Evolutionary conservation across 805 yeast species (phyloP).

Genomic region (Candida yuanshanica): DNA sequence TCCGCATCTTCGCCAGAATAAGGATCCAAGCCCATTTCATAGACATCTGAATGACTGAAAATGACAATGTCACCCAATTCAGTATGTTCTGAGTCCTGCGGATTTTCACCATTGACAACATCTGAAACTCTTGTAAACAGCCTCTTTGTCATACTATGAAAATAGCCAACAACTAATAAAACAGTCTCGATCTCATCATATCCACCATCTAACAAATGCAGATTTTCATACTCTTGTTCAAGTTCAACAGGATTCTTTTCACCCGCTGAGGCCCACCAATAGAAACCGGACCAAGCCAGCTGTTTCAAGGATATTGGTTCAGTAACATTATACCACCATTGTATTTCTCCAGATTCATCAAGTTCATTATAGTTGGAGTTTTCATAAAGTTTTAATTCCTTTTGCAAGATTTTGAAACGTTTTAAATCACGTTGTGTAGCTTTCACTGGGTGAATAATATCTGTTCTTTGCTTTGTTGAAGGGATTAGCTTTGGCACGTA

Average conservation of each 20-base stretch:
- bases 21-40: constrained; percentile 58
- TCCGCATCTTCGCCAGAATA: constrained; percentile 38
- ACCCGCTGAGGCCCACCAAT: constrained; percentile 90
- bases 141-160: constrained; percentile 42
- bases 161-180: constrained; percentile 40
- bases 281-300: constrained; percentile 59
- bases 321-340: constrained; percentile 41
- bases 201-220: constrained; percentile 13
- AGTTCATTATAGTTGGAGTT: not conserved
- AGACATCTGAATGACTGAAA: constrained; percentile 41
- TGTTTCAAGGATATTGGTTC: constrained; percentile 52
- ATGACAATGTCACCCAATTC: constrained; percentile 10
- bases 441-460: constrained; percentile 6
- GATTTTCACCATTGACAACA: constrained; percentile 28
- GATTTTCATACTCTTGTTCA: constrained; percentile 35
- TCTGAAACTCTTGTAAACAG: constrained; percentile 35
- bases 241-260: constrained; percentile 39
- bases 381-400: constrained; percentile 14
- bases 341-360: constrained; percentile 18
- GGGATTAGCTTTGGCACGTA: constrained; percentile 9
- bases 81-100: constrained; percentile 6
- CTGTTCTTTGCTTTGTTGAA: constrained; percentile 9
- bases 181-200: constrained; percentile 21
- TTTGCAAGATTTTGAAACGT: constrained; percentile 26
- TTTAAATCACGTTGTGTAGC: constrained; percentile 35